A percentile compares a stretch with the other conserved stretches of the same genome.
Conservation (phyloP, 768 basidiomycete genomes). For the Hortiboletus flavorubellus region DNA sequence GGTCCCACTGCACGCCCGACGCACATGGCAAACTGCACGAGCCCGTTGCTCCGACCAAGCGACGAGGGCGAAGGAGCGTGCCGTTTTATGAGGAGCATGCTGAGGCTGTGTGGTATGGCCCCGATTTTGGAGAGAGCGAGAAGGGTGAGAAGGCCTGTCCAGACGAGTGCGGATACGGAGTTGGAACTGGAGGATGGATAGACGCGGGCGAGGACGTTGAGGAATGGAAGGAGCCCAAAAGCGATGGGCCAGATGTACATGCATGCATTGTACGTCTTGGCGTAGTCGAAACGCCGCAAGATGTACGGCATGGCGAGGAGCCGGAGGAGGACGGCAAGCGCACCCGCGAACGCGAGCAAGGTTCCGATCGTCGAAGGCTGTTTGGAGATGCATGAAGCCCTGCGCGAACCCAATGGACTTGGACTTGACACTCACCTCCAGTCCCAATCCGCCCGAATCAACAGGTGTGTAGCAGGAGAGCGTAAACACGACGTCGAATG, state of each 20-base stretch:
- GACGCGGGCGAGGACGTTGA: slow-evolving; percentile 41
- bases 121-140: slow-evolving; percentile 36
- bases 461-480: slow-evolving; percentile 65
- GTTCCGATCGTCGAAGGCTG: slow-evolving; percentile 57
- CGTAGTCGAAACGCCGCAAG: slow-evolving; percentile 44
- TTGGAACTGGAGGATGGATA: background rate
- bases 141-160: slow-evolving; percentile 44
- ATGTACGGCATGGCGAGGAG: slow-evolving; percentile 51
- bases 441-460: slow-evolving; percentile 50
- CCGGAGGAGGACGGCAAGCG: slow-evolving; percentile 46
- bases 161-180: slow-evolving; percentile 26
- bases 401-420: too few species aligned
- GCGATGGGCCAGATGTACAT: slow-evolving; percentile 53
- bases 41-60: slow-evolving; percentile 59
- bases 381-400: too few species aligned
- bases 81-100: slow-evolving; percentile 59
- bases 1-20: slow-evolving; percentile 51
- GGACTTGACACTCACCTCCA: slow-evolving; percentile 38
- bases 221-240: slow-evolving; percentile 39
- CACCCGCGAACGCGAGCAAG: slow-evolving; percentile 50
- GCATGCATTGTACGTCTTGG: slow-evolving; percentile 48
- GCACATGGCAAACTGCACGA: slow-evolving; percentile 57
- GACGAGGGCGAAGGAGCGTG: slow-evolving; percentile 16
- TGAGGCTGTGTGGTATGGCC: slow-evolving; percentile 38
- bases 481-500: slow-evolving; percentile 62